Evolutionary conservation across 148 eudicot species (phyloP), one percentile per base, ranked within the genome.

Genomic region (Persicaria tinctoria): DNA sequence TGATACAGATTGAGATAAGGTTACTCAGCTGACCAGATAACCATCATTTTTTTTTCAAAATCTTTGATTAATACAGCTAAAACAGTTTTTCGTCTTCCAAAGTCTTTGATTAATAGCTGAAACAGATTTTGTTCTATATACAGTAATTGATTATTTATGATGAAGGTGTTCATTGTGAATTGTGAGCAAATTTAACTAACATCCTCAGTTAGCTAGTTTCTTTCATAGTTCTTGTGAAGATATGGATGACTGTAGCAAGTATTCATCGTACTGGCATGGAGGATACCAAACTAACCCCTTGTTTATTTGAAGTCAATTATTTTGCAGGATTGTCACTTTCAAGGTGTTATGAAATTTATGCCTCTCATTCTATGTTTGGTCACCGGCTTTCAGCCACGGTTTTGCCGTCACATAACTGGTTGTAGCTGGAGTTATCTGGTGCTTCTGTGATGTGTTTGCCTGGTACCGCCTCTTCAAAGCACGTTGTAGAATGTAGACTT

Each of bases 21-120:
- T 81, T 76, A 62, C 74, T 48, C 9, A 48, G 81, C 86, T 84
- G 86, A 84, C 84, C 86, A 84, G 84, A 80, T 83, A 70, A 45
- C 72, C 16, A 75, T 38, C 27, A 45, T 12, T 57, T 11, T 27
- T 55, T 16, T 4, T 62, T 27, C 47, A 13, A 41, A 32, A 64
- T 64, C 70, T 64, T 32, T 54, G 18, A 0, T 13, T 14, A 54
- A 32, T 32, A 23, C 27, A 32, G 41, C 41, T 32, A 32, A 32
- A 32, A 32, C 41, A 32, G 41, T 62, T 4, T 62, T 23, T 20
- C 0, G 38, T 12, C 47, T 11, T 64, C 41, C 47, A 41, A 41
- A 32, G 41, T 64, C 70, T 38, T 32, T 54, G 18, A 0, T 13
- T 14, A 54, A 1, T 32, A 1, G 41, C 41, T 32, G 41, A 32